A percentile compares a stretch with the other conserved stretches of the same genome.
Conservation (phyloP, 768 basidiomycete species). For the Boletus sp. region DNA sequence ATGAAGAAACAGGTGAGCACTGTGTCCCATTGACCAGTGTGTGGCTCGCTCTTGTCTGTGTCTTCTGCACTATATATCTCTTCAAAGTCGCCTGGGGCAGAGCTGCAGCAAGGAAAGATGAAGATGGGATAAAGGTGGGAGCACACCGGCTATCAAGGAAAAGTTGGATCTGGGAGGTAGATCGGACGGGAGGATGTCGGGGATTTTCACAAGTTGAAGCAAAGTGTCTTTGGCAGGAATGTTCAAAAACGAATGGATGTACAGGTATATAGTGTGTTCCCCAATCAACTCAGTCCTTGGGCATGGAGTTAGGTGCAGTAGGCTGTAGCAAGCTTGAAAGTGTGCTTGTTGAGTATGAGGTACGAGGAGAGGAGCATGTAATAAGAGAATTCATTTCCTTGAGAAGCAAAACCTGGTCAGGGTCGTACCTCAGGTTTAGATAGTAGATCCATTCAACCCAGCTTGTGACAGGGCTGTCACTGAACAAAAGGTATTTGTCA, state of each 20-base stretch:
- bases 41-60: conserved; percentile 55
- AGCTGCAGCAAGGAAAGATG: background rate
- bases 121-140: background rate
- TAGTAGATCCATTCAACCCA: conserved; percentile 48
- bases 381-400: conserved; percentile 95
- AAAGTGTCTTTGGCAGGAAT: conserved; percentile 55
- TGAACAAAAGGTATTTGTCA: too few relatives aligned
- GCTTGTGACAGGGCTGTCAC: conserved; percentile 26
- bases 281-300: conserved; percentile 59
- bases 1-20: conserved; percentile 97
- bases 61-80: conserved; percentile 75
- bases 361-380: conserved; percentile 92
- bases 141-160: conserved; percentile 80
- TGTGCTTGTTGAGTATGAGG: conserved; percentile 83
- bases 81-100: conserved; percentile 76
- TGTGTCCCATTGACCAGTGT: conserved; percentile 81
- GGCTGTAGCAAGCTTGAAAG: background rate
- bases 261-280: conserved; percentile 80
- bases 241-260: conserved; percentile 92
- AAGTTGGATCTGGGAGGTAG: conserved; percentile 67
- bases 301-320: background rate
- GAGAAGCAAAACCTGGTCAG: conserved; percentile 77
- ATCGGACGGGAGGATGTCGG: conserved; percentile 79
- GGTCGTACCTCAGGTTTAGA: background rate
- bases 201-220: conserved; percentile 69